A percentile compares a stretch with the other conserved stretches of the same genome.
phyloP scores from a whole-genome alignment of 192 early-diverging fungal genomes.

The Coemansia interrupta region DNA sequence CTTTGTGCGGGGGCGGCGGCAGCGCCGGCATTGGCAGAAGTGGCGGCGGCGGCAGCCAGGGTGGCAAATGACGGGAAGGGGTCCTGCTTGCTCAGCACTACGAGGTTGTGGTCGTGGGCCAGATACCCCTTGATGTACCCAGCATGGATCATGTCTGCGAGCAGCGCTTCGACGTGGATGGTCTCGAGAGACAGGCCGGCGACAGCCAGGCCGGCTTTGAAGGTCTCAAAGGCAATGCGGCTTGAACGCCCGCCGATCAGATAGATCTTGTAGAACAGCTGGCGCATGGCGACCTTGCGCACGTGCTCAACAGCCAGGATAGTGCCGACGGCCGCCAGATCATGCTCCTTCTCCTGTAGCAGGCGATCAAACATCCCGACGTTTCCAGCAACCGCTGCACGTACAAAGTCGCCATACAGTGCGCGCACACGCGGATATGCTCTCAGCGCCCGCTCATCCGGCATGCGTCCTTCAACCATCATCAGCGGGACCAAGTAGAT shows the following conservation, averaged over 20 bases:
- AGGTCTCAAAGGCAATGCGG: slow-evolving; percentile 58
- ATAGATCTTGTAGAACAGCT: slow-evolving; percentile 77
- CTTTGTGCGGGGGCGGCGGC: background rate
- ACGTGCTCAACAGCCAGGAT: slow-evolving; percentile 81
- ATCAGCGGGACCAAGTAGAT: slow-evolving; percentile 75
- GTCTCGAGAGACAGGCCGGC: slow-evolving; percentile 57
- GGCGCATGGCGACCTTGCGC: slow-evolving; percentile 66
- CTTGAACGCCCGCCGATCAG: slow-evolving; percentile 52
- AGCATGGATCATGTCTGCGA: slow-evolving; percentile 85
- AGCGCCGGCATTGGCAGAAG: background rate
- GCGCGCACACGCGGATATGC: slow-evolving; percentile 58
- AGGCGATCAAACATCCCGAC: slow-evolving; percentile 69
- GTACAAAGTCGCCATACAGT: slow-evolving; percentile 63
- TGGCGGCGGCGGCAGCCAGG: background rate
- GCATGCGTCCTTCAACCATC: slow-evolving; percentile 70
- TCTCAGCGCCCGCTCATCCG: slow-evolving; percentile 57
- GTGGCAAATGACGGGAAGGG: slow-evolving; percentile 64
- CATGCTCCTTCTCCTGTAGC: slow-evolving; percentile 56
- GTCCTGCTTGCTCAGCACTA: slow-evolving; percentile 71
- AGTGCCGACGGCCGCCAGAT: slow-evolving; percentile 64
- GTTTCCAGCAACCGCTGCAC: slow-evolving; percentile 71
- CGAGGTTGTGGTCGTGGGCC: slow-evolving; percentile 68
- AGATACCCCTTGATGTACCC: slow-evolving; percentile 87
- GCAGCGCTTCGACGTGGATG: slow-evolving; percentile 78
- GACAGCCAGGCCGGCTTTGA: slow-evolving; percentile 63